A percentile compares a stretch with the other conserved stretches of the same genome.
phyloP scores from a whole-genome alignment of 495 filamentous ascomycete genomes.

The Saxophila tyrrhenica region DNA sequence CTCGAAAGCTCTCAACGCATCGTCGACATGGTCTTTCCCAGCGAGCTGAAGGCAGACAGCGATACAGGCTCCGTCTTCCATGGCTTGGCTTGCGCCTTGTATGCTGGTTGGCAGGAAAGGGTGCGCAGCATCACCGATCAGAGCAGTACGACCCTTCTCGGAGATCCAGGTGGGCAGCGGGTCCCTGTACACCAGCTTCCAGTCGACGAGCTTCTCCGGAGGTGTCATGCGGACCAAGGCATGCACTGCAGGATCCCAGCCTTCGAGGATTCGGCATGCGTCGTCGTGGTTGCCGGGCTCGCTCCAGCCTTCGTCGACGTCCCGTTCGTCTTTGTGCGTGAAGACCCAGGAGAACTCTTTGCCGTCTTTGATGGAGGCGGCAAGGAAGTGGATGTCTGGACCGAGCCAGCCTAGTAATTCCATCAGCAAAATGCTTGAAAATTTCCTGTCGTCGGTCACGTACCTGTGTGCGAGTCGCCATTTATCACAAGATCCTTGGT shows the following conservation, averaged over 20 bases:
- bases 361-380: slow-evolving; percentile 22
- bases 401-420: slow-evolving; percentile 27
- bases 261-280: slow-evolving; percentile 23
- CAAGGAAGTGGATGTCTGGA: slow-evolving; percentile 30
- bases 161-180: slow-evolving; percentile 28
- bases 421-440: too few relatives aligned
- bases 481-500: slow-evolving; percentile 23
- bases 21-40: slow-evolving; percentile 14
- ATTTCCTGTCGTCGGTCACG: too few relatives aligned
- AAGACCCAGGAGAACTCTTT: slow-evolving; percentile 30
- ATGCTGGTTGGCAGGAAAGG: slow-evolving; percentile 30
- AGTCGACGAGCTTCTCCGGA: slow-evolving; percentile 27
- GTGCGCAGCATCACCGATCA: slow-evolving; percentile 31
- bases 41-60: slow-evolving; percentile 26
- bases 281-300: slow-evolving; percentile 24
- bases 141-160: slow-evolving; percentile 22
- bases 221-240: slow-evolving; percentile 27
- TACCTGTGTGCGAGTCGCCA: slow-evolving; percentile 22
- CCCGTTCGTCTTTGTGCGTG: slow-evolving; percentile 26
- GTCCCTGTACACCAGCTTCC: slow-evolving; percentile 29
- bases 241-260: slow-evolving; percentile 24
- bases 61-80: slow-evolving; percentile 28
- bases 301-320: slow-evolving; percentile 27
- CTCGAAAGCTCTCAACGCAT: slow-evolving; percentile 22
- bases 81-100: slow-evolving; percentile 29